Evolutionary conservation across 257 asterid genomes (phyloP).

Genomic region (Eustoma russellianum): DNA sequence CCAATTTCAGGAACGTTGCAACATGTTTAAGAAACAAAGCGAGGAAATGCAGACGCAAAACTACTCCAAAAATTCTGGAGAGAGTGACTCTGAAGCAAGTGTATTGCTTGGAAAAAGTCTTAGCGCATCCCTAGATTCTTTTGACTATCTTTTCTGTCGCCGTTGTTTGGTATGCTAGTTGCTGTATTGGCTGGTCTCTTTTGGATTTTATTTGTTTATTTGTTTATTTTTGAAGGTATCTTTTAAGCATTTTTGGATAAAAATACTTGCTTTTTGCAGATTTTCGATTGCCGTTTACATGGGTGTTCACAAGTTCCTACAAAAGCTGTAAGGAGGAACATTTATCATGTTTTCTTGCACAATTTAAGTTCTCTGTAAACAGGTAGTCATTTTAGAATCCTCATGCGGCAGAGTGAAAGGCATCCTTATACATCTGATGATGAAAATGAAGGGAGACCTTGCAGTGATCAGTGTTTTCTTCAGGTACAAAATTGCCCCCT

Average conservation of each 20-base stretch:
- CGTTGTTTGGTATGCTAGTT: constrained; percentile 76
- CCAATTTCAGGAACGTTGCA: constrained; percentile 64
- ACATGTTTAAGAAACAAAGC: constrained; percentile 51
- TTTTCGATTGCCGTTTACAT: constrained; percentile 88
- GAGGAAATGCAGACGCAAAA: constrained; percentile 23
- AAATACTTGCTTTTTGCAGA: constrained; percentile 29
- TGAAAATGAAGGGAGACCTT: constrained; percentile 67
- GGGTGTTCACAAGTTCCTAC: constrained; percentile 69
- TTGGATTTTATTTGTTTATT: too few species aligned
- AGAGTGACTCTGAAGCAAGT: constrained; percentile 30
- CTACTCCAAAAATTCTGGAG: constrained; percentile 21
- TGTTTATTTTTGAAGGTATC: too few species aligned
- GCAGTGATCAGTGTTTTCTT: constrained; percentile 78
- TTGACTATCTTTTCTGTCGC: constrained; percentile 90
- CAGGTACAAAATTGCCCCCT: constrained; percentile 37
- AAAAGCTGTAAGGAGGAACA: constrained; percentile 59
- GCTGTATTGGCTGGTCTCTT: too few species aligned
- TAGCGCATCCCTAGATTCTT: constrained; percentile 73
- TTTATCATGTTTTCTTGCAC: constrained; percentile 5
- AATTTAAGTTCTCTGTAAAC: constrained; percentile 6
- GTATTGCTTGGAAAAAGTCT: constrained; percentile 55
- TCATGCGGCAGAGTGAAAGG: constrained; percentile 51
- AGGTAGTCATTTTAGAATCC: too few species aligned
- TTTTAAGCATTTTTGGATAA: neutral
- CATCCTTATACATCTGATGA: constrained; percentile 45